Conservation (phyloP, 176 grass and related monocot species). For the Aegilops sharonensis region DNA sequence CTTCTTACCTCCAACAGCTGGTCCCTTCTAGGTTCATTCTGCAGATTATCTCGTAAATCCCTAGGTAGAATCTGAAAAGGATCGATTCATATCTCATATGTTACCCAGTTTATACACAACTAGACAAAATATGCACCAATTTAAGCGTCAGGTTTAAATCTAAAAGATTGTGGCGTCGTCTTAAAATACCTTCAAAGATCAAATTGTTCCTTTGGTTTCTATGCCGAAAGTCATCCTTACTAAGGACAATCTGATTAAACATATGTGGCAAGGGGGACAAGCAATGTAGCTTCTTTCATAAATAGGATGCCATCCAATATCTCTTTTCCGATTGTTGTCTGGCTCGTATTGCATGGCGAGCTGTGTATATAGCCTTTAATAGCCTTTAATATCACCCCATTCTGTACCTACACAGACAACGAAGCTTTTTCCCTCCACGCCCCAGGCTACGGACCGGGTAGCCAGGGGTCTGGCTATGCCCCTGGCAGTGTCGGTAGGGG, state of each 20-base stretch:
- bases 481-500: too few relatives aligned
- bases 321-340: background rate
- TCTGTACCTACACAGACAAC: too few relatives aligned
- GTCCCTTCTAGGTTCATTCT: conserved; percentile 86
- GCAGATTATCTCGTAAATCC: conserved; percentile 72
- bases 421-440: too few relatives aligned
- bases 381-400: background rate
- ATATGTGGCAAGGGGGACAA: background rate
- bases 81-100: background rate
- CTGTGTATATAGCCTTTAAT: background rate
- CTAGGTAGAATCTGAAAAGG: conserved; percentile 75
- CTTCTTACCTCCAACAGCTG: conserved; percentile 79
- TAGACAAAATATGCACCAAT: background rate
- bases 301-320: background rate
- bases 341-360: background rate
- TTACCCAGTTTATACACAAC: background rate
- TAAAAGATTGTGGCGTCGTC: too few relatives aligned
- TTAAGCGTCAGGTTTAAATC: background rate
- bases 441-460: too few relatives aligned
- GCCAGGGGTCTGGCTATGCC: too few relatives aligned
- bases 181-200: too few relatives aligned
- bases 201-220: background rate
- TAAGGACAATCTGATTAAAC: background rate
- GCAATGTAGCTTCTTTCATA: background rate
- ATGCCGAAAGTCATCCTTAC: background rate